Base-by-base conservation (phyloP, 2,329 filamentous ascomycete species). In the Plenodomus lindquistii region DNA sequence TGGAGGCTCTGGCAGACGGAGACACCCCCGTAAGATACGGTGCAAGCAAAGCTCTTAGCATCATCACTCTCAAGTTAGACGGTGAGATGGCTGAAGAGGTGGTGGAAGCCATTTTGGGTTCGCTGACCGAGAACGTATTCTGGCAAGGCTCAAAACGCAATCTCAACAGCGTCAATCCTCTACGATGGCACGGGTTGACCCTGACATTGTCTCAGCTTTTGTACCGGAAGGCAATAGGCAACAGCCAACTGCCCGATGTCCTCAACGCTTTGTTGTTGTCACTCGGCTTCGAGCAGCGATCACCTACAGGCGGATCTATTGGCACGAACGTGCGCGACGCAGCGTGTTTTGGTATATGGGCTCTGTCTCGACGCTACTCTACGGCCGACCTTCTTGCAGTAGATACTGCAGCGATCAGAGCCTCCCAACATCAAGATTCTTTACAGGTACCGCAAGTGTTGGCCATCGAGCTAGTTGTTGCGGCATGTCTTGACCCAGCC, bases 301-400 rank as follows among this genome's bases (percentile, higher is more conserved):
- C 87, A 38, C 83, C 90, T 0, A 91, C 90, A 2, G 93, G 94
- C n/a, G 85, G 82, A 11, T 92, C 90, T 2, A 79, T 93, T 10
- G 94, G 94, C 2, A 87, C 89, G 1, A 96, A 95, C 60, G 92
- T 99, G 15, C 85, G 94, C 39, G 94, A 99, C 75, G 93, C 94
- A 11, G 91, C 94, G 2, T 97, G 92, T 69, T 99, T 97, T 69
- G 94, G 94, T 6, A 87, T 97, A 19, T 99, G 94, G 94, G 88
- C 92, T 1, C 72, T 97, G 7, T 90, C 93, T 18, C 83, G 94
- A 46, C 86, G 93, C 45, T 99, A 97, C 63, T 85, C 84, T 1
- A 96, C 91, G 0, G 66, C 77, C 0, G 93, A 97, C 69, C 79
- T 97, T 6, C 77, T 87, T 10, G 77, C 78, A 0, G 81, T 95